Conservation (phyloP, 371 early-diverging fungal species). For the Haplosporangium sp. region DNA sequence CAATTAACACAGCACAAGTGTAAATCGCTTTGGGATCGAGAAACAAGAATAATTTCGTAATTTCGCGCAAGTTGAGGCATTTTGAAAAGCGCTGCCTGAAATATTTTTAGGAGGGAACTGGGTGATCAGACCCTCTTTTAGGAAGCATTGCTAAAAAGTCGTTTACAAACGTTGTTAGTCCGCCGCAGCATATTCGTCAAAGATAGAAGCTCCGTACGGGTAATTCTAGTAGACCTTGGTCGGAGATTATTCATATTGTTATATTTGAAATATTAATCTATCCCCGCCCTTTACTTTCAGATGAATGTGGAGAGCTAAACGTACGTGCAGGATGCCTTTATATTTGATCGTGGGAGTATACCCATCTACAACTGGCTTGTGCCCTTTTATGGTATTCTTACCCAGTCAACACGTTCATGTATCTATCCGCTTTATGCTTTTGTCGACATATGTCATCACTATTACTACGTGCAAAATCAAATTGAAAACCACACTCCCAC, state of each 20-base stretch:
- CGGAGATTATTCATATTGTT: neutral
- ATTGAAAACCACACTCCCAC: too few species aligned
- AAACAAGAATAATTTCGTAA: too few species aligned
- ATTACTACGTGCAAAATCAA: too few species aligned
- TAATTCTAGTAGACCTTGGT: neutral
- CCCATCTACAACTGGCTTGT: neutral
- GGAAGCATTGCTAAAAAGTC: neutral
- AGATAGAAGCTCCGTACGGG: neutral
- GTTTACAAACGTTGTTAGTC: slow-evolving; percentile 4
- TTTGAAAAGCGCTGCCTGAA: slow-evolving; percentile 7
- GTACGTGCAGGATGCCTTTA: slow-evolving; percentile 1
- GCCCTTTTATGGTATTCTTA: neutral
- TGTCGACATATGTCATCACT: too few species aligned
- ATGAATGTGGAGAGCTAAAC: neutral
- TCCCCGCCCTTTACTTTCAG: neutral
- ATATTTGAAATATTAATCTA: neutral
- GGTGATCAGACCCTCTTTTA: slow-evolving; percentile 19
- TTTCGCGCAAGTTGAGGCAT: neutral
- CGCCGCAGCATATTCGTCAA: slow-evolving; percentile 12
- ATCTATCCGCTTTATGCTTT: neutral
- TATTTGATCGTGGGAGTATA: neutral
- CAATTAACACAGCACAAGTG: too few species aligned
- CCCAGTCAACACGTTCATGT: neutral
- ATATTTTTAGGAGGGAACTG: neutral
- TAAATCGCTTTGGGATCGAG: too few species aligned